A percentile compares a stretch with the other conserved stretches of the same genome.
These are phyloP conservation scores for Desmodesmus armatus DNA, from an alignment of 139 green algal species.

Conservation along the genomic window DNA sequence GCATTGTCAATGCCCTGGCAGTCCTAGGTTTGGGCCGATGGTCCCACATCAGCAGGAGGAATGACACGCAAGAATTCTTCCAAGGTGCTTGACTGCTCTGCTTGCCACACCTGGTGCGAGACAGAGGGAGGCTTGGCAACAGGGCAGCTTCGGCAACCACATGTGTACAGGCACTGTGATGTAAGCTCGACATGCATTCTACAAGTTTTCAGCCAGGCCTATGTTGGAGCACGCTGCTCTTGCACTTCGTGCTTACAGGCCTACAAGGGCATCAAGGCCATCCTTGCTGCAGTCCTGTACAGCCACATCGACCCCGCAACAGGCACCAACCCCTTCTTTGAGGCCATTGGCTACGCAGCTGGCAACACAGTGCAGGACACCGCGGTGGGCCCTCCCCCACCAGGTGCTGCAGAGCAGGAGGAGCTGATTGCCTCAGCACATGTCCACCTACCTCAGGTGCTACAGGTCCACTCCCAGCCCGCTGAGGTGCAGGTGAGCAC, in stretches of 20 bases:
- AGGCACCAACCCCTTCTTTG: constrained; percentile 41
- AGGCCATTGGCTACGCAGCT: constrained; percentile 14
- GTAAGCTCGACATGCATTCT: not conserved
- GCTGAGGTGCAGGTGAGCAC: too few species aligned
- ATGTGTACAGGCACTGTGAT: too few species aligned
- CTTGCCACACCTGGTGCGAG: too few species aligned
- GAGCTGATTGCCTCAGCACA: constrained; percentile 33
- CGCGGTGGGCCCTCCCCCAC: not conserved
- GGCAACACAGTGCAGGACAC: not conserved
- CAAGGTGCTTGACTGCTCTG: too few species aligned
- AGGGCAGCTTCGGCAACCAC: too few species aligned
- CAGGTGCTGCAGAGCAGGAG: constrained; percentile 25
- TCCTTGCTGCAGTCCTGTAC: constrained; percentile 13
- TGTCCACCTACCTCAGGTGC: constrained; percentile 12
- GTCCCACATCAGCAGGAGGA: too few species aligned
- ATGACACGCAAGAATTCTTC: too few species aligned
- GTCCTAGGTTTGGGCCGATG: too few species aligned
- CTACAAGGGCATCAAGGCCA: constrained; percentile 43
- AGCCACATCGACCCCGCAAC: constrained; percentile 13
- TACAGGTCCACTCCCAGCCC: too few species aligned
- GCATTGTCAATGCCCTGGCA: too few species aligned
- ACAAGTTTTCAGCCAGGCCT: too few species aligned
- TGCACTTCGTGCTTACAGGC: constrained; percentile 12
- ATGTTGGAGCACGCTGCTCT: not conserved
- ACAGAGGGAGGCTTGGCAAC: too few species aligned